Evolutionary conservation across 1,284 basidiomycete species (phyloP), one percentile per base, ranked within the genome.

Genomic region (Thecaphora thlaspeos): DNA sequence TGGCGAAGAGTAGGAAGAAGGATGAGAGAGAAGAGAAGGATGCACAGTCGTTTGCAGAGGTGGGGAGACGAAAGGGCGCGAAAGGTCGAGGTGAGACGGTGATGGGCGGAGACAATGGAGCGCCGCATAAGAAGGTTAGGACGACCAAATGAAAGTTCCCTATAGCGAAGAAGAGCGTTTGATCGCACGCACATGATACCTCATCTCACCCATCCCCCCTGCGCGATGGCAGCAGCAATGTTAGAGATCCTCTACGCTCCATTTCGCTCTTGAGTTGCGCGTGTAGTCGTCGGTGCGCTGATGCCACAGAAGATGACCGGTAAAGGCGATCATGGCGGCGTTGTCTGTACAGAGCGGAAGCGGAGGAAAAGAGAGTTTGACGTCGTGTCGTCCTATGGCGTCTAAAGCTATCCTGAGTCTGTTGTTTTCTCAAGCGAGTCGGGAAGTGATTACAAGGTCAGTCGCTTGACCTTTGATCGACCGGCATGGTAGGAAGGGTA

Each of bases 291-390:
- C 34, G 1, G 70, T 73, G 4, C 68, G 50, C 5, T 62, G 51
- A 2, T 50, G 22, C 44, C 54, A 72, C 43, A 63, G 51, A 18
- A 73, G 42, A 38, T 70, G 68, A 3, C 58, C 75, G 4, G 57
- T 59, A 59, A 71, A 73, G 0, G 74, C 75, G 41, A 77, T 74
- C 75, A 77, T 77, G 1, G 68, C 74, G 0, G 75, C 75, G 39
- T 77, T 77, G 50, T 77, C 71, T 1, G 71, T 70, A 47, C 73
- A 76, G 32, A 76, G 48, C 4, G 56, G 51, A 1, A 70, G 46
- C n/a, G 75, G 75, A 0, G 75, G 74, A 51, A 76, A 76, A 26
- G 59, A 45, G 15, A 75, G 47, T 11, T 45, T 10, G 1, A 67
- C 63, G 23, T 75, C 70, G 5, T 36, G 3, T 8, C 64, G 51